phyloP scores from a whole-genome alignment of 1,284 basidiomycete species.

The Naganishia liquefaciens region DNA sequence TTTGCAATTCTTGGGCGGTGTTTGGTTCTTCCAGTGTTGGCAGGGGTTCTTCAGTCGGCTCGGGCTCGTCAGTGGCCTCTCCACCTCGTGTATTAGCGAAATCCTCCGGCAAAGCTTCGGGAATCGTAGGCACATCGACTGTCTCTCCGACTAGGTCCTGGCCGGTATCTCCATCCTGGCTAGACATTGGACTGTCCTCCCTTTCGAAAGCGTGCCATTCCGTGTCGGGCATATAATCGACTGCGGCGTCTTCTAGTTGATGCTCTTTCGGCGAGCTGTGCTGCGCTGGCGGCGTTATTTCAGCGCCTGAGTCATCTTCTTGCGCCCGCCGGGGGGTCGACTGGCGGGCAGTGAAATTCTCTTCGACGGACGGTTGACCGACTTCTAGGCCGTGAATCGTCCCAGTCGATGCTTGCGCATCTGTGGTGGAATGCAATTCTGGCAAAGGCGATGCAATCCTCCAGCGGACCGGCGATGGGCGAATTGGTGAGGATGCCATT shows the following conservation, averaged over 20 bases:
- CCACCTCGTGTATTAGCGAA: not conserved
- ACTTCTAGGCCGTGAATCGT: not conserved
- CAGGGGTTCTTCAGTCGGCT: not conserved
- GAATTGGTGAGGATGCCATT: conserved; percentile 36
- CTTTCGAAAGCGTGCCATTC: conserved; percentile 14
- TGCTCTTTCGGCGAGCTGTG: not conserved
- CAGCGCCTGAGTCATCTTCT: not conserved
- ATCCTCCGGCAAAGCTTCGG: not conserved
- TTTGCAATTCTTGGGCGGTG: not conserved
- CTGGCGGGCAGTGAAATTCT: not conserved
- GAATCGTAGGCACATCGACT: not conserved
- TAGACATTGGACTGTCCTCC: conserved; percentile 19
- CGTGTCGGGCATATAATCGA: conserved; percentile 5
- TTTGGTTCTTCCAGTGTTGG: not conserved
- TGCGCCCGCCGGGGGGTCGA: not conserved
- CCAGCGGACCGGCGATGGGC: conserved; percentile 13
- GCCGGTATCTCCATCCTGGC: conserved; percentile 3
- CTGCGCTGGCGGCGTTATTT: not conserved
- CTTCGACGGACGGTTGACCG: not conserved
- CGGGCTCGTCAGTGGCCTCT: not conserved
- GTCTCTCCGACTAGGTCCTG: not conserved
- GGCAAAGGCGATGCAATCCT: conserved; percentile 9
- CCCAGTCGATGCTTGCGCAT: not conserved
- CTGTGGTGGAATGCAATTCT: not conserved
- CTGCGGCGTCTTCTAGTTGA: conserved; percentile 5